These are phyloP conservation scores for Xylariaceae sp. DNA, from an alignment of 2,329 filamentous ascomycete species.

Conservation along the genomic window DNA sequence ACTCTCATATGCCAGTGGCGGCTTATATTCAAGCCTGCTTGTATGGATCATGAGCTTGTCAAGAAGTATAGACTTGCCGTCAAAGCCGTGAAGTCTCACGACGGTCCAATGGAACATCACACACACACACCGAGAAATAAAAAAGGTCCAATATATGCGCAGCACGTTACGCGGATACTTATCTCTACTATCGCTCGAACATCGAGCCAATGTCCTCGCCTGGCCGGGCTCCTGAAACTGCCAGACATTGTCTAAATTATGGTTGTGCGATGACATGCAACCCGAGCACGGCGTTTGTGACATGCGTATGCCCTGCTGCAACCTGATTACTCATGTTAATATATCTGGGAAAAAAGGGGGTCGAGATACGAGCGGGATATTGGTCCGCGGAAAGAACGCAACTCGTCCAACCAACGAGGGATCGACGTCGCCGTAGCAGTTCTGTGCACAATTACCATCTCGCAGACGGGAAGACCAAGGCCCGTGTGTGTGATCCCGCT, in stretches of 20 bases:
- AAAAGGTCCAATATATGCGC: neutral
- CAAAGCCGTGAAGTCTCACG: neutral
- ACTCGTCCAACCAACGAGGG: conserved; percentile 7
- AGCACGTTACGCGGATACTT: neutral
- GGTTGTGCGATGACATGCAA: conserved; percentile 4
- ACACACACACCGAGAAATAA: conserved; percentile 1
- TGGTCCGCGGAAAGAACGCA: no score
- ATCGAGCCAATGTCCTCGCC: neutral
- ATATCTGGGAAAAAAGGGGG: no score
- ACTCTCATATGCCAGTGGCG: neutral
- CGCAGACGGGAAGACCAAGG: conserved; percentile 8
- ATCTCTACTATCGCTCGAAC: neutral
- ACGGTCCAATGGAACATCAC: conserved; percentile 3
- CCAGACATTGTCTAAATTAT: neutral
- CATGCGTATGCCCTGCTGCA: neutral
- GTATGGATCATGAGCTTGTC: neutral
- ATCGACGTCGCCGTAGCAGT: no score
- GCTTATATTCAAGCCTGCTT: neutral
- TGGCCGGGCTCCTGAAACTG: conserved; percentile 9
- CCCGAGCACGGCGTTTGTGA: neutral
- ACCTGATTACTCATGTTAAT: conserved; percentile 2
- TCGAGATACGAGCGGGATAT: no score
- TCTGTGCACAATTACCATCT: conserved; percentile 14
- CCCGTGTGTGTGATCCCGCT: conserved; percentile 8
- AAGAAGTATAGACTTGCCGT: neutral